Base-by-base conservation (phyloP, 2,329 filamentous ascomycete genomes). In the Penicillium sp. region DNA sequence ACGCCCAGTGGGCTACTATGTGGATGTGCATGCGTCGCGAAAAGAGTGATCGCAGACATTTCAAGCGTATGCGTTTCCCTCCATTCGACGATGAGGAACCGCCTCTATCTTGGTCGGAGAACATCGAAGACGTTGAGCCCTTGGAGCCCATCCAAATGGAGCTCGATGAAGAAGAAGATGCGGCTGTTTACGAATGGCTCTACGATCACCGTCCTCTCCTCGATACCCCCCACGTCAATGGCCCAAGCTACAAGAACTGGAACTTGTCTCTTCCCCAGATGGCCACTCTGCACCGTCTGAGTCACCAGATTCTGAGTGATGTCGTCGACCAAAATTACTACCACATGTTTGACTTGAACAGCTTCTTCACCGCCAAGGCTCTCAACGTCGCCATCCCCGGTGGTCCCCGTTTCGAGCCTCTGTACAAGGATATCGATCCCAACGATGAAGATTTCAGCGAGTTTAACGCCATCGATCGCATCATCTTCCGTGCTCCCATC, bases 391-490 rank as follows among this genome's bases (percentile, higher is more conserved):
- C 95, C 9, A 91, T 99, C 51, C 94, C 94, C n/a, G 94, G 94
- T 71, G 95, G 94, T 9, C 94, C 94, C 57, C 87, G 94, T 29
- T 99, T 99, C 61, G 94, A 99, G 75, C 94, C 94, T 22, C 75
- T 99, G 18, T 99, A 97, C 81, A 99, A 99, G 77, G 94, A 99
- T 67, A 92, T 99, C 57, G 92, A 99, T 72, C 94, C 94, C 2
- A 99, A 99, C 66, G 93, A 97, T 64, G 94, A 99, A 74, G 94
- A 99, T 70, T 99, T 99, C 75, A 94, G 94, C 75, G 94, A 99
- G 75, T 99, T 99, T 82, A 99, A 99, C 70, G 94, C 94, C 32
- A 99, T 99, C 66, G 94, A 99, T 69, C 91, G 95, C 64, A 99
- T 99, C 75, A 99, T 99, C 64, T 99, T 99, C 82, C 89, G 94